Percentiles rank a stretch among this genome's conserved stretches.
phyloP scores from a whole-genome alignment of 176 grass and related monocot species.

The Oryza punctata region DNA sequence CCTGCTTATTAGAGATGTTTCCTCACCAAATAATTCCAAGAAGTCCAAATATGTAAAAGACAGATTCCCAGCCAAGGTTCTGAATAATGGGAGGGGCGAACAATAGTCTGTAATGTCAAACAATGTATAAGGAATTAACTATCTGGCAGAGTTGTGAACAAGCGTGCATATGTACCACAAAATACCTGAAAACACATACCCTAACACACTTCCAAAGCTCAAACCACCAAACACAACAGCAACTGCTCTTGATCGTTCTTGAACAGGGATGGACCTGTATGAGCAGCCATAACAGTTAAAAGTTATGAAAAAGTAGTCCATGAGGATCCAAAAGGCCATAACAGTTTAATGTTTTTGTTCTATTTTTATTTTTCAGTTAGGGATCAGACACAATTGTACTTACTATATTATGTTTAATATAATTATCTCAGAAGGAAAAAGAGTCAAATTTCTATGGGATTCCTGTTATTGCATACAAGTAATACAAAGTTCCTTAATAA shows the following conservation, averaged over 20 bases:
- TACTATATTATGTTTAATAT: neutral
- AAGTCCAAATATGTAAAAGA: slow-evolving; percentile 94
- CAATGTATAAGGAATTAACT: slow-evolving; percentile 21
- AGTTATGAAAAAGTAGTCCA: neutral
- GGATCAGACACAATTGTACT: slow-evolving; percentile 2
- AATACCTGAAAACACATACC: slow-evolving; percentile 61
- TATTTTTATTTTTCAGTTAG: neutral
- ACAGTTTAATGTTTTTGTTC: neutral
- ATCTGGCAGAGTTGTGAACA: neutral
- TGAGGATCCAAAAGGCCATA: too few relatives aligned
- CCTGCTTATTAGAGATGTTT: slow-evolving; percentile 23
- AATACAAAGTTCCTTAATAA: neutral
- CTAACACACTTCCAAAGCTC: slow-evolving; percentile 88
- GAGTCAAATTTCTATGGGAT: neutral
- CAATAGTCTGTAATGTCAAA: slow-evolving; percentile 72
- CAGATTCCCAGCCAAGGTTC: slow-evolving; percentile 91
- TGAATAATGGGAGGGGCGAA: slow-evolving; percentile 91
- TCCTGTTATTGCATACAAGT: slow-evolving; percentile 18
- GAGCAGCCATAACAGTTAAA: slow-evolving; percentile 30
- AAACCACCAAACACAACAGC: slow-evolving; percentile 98
- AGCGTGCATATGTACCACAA: slow-evolving; percentile 15
- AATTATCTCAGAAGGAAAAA: neutral
- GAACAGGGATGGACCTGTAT: slow-evolving; percentile 77
- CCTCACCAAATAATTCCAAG: slow-evolving; percentile 93
- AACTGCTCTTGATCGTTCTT: slow-evolving; percentile 96